Conservation (phyloP, 352 stramenopile species). For the Pythium apleroticum region DNA sequence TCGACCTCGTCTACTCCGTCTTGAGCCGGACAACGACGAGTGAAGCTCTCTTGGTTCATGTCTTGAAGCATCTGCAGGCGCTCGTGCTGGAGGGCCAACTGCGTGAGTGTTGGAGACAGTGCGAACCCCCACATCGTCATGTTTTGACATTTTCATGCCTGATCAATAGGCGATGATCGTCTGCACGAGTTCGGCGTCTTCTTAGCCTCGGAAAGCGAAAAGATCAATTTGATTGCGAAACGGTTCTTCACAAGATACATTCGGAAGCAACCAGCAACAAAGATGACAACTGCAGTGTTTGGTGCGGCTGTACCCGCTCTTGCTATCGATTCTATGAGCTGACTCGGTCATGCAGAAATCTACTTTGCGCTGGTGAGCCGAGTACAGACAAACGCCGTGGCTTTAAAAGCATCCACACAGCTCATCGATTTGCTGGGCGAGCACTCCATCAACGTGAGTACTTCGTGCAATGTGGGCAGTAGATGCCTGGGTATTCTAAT, state of each 20-base stretch:
- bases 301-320: constrained; percentile 7
- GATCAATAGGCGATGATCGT: constrained; percentile 18
- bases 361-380: constrained; percentile 22
- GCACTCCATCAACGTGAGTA: constrained; percentile 1
- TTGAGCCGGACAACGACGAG: neutral
- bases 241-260: constrained; percentile 23
- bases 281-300: constrained; percentile 15
- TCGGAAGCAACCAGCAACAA: constrained; percentile 4
- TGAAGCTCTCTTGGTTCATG: neutral
- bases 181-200: constrained; percentile 18
- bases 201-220: constrained; percentile 3
- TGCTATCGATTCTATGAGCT: neutral
- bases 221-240: neutral
- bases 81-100: constrained; percentile 22
- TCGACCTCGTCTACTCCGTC: constrained; percentile 15
- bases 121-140: neutral
- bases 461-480: neutral
- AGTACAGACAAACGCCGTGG: neutral
- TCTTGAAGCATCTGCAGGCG: constrained; percentile 17
- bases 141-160: neutral
- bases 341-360: constrained; percentile 2
- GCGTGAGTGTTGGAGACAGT: constrained; percentile 4
- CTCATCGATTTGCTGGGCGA: constrained; percentile 12
- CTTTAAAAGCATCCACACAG: neutral
- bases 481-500: neutral